These are phyloP conservation scores for Sequoia sempervirens DNA, from an alignment of 75 land plant species.

Conservation along the genomic window DNA sequence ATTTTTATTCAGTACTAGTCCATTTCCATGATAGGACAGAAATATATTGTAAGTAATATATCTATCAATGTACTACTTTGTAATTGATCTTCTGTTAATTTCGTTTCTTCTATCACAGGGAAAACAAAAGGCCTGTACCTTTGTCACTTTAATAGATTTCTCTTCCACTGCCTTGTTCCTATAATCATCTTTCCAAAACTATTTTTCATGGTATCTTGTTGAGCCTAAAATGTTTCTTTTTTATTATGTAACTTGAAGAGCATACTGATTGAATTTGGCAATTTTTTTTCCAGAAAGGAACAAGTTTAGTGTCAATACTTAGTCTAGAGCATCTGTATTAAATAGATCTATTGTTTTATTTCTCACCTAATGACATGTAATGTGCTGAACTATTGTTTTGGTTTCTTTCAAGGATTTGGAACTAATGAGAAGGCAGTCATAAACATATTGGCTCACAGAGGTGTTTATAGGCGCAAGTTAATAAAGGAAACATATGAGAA, in stretches of 20 bases:
- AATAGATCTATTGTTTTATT: neutral
- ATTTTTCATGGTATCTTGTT: neutral
- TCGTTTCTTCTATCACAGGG: neutral
- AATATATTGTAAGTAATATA: too few species aligned
- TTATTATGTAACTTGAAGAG: neutral
- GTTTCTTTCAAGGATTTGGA: conserved; percentile 36
- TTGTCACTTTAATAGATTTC: too few species aligned
- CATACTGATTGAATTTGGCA: neutral
- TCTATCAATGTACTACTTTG: too few species aligned
- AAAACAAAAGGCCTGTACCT: neutral
- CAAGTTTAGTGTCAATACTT: neutral
- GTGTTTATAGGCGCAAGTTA: conserved; percentile 26
- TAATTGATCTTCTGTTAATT: too few species aligned
- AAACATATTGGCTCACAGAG: conserved; percentile 54
- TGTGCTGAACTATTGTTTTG: neutral
- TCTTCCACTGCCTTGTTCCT: too few species aligned
- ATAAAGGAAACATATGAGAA: conserved; percentile 35
- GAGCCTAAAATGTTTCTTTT: too few species aligned
- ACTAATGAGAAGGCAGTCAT: conserved; percentile 52
- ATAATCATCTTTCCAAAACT: neutral
- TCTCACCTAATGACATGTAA: neutral
- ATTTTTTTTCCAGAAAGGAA: neutral
- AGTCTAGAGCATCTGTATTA: neutral
- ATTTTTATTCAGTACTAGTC: neutral
- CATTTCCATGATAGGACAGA: too few species aligned